Evolutionary conservation across 176 grass and related monocot genomes (phyloP), one percentile per base, ranked within the genome.

Genomic region (Cenchrus fungigraminus): DNA sequence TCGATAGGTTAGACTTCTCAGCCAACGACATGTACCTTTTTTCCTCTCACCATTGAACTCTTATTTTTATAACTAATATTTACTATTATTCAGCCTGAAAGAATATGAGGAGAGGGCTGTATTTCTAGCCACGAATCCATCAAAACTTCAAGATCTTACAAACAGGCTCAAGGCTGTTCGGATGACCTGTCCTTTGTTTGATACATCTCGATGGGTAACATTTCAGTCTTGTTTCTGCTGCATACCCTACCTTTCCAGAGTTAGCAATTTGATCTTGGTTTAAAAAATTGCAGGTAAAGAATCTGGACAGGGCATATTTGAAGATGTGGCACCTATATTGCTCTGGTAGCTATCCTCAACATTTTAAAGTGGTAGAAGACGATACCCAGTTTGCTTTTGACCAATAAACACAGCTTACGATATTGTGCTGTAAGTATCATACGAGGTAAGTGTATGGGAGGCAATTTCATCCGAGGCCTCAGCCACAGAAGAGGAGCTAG

Each of bases 391-490:
- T 71, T 71, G 19, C 68, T 19, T 71, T 71, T 71, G 68, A 71
- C 1, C 19, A 19, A 71, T 71, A 71, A 71, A 60, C 65, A 83
- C 53, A 78, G 65, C 51, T 40, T 62, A 56, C 12, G 67, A 16
- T 61, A 40, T 40, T 40, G 37, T 40, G 7, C 9, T 79, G 76
- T 86, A 86, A 62, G 72, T 79, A 65, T 73, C 62, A 53, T 60
- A 62, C 19, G 8, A 72, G 75, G 84, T 79, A 80, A 79, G 75
- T 62, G 50, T 79, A 77, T 59, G 19, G 84, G 56, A 64, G 29
- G 20, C 68, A 19, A 40, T 43, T 70, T 86, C 43, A 22, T 51
- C 47, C 47, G 43, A 49, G 13, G 65, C 46, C 43, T 71, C 16
- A 9, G 32, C 22, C 25, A 29, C 52, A 79, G 28, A 49, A 71